These are phyloP conservation scores for Phytopythium cucurbitacearum DNA, from an alignment of 352 stramenopile species.

Conservation along the genomic window DNA sequence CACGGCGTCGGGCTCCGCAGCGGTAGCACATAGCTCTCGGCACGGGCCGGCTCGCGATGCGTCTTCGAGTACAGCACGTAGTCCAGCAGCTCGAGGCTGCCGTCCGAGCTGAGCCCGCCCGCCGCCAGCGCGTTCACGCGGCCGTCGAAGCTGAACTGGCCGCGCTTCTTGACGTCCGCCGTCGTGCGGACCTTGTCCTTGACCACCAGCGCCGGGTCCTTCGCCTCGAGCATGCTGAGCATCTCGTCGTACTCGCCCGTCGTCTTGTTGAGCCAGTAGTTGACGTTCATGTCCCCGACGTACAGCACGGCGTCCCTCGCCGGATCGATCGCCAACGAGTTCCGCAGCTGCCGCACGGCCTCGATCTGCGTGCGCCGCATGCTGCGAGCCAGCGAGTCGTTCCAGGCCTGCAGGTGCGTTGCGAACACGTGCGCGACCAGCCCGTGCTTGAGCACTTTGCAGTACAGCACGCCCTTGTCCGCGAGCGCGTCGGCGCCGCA, in stretches of 20 bases:
- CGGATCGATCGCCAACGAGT: conserved; percentile 49
- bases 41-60: conserved; percentile 49
- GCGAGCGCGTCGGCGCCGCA: conserved; percentile 60
- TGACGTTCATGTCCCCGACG: conserved; percentile 70
- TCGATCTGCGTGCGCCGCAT: conserved; percentile 68
- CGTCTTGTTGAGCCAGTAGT: conserved; percentile 71
- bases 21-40: conserved; percentile 59
- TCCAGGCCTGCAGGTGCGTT: conserved; percentile 77
- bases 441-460: conserved; percentile 75
- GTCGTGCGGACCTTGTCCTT: conserved; percentile 12
- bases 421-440: conserved; percentile 70
- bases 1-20: conserved; percentile 45
- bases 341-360: conserved; percentile 54
- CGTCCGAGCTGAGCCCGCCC: conserved; percentile 65
- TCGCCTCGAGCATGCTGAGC: conserved; percentile 53
- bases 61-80: conserved; percentile 61
- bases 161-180: conserved; percentile 29
- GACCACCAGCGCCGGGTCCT: conserved; percentile 35
- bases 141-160: conserved; percentile 68
- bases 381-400: conserved; percentile 44
- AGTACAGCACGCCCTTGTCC: conserved; percentile 78
- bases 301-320: conserved; percentile 57
- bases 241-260: conserved; percentile 82
- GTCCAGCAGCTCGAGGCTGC: conserved; percentile 68
- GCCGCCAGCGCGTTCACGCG: conserved; percentile 63